Conservation (phyloP, 352 stramenopile genomes). For the Globisporangium iwayamae region DNA sequence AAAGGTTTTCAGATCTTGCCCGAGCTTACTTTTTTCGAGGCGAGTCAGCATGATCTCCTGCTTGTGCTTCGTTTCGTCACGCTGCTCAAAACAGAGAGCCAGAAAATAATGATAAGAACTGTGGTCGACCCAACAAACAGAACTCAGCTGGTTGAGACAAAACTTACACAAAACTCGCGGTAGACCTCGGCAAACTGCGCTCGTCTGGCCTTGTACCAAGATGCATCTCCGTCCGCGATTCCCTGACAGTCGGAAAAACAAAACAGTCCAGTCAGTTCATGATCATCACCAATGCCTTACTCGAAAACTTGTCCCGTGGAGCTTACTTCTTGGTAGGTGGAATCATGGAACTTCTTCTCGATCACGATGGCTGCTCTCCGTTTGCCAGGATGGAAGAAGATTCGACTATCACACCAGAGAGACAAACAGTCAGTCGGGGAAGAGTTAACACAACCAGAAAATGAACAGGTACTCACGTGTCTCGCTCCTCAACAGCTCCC, state of each 20-base stretch:
- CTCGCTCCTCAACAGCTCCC: slow-evolving; percentile 50
- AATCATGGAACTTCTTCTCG: slow-evolving; percentile 71
- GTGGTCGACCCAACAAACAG: neutral
- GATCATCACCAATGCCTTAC: slow-evolving; percentile 5
- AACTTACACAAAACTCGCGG: slow-evolving; percentile 57
- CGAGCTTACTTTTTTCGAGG: slow-evolving; percentile 55
- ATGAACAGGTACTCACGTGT: slow-evolving; percentile 34
- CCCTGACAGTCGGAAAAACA: slow-evolving; percentile 17
- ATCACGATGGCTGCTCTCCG: slow-evolving; percentile 58
- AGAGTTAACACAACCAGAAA: neutral
- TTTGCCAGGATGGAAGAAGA: slow-evolving; percentile 65
- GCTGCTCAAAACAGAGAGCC: slow-evolving; percentile 21
- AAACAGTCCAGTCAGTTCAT: neutral
- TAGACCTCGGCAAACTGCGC: slow-evolving; percentile 46
- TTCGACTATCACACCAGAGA: slow-evolving; percentile 24
- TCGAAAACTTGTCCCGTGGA: neutral
- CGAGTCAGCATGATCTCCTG: slow-evolving; percentile 70
- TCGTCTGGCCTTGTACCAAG: slow-evolving; percentile 45
- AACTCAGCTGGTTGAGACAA: neutral
- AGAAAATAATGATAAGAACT: neutral
- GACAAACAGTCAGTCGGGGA: slow-evolving; percentile 3
- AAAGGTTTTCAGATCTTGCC: neutral
- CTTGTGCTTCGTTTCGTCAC: slow-evolving; percentile 72
- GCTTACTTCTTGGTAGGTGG: slow-evolving; percentile 43
- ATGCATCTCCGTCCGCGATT: slow-evolving; percentile 34